A percentile compares a stretch with the other conserved stretches of the same genome.
These are phyloP conservation scores for Camelina neglecta DNA, from an alignment of 345 rosid species.

Conservation along the genomic window DNA sequence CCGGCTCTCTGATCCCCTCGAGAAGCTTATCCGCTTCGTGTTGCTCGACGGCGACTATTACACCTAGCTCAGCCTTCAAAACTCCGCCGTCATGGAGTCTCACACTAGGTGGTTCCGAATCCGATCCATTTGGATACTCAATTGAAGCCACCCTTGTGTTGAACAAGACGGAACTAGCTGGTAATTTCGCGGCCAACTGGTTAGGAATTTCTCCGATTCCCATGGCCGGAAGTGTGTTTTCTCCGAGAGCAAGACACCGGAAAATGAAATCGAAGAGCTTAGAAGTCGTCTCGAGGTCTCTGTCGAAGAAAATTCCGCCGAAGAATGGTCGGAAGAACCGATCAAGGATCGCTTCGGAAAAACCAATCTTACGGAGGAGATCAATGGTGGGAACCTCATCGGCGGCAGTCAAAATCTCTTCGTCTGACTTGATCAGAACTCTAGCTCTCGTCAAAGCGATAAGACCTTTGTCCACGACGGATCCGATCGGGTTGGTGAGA, in stretches of 20 bases:
- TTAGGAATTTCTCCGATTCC: conserved; percentile 82
- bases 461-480: conserved; percentile 72
- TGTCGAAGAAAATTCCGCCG: conserved; percentile 90
- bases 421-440: conserved; percentile 62
- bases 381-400: conserved; percentile 70
- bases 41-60: conserved; percentile 84
- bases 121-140: conserved; percentile 42
- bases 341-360: conserved; percentile 62
- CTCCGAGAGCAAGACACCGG: conserved; percentile 92
- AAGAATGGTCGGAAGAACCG: conserved; percentile 85
- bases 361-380: conserved; percentile 60
- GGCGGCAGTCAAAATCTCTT: conserved; percentile 50
- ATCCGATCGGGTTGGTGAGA: conserved; percentile 78
- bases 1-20: conserved; percentile 49
- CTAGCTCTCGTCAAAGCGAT: conserved; percentile 69
- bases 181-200: conserved; percentile 66
- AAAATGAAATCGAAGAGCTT: conserved; percentile 82
- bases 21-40: conserved; percentile 67
- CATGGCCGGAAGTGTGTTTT: conserved; percentile 76
- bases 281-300: conserved; percentile 77
- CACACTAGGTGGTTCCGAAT: conserved; percentile 47
- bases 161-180: conserved; percentile 55
- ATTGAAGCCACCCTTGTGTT: conserved; percentile 64
- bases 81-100: conserved; percentile 59
- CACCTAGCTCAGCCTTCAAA: conserved; percentile 63